A percentile compares a stretch with the other conserved stretches of the same genome.
Conservation (phyloP, 2,329 filamentous ascomycete genomes). For the Claviceps spartinae region DNA sequence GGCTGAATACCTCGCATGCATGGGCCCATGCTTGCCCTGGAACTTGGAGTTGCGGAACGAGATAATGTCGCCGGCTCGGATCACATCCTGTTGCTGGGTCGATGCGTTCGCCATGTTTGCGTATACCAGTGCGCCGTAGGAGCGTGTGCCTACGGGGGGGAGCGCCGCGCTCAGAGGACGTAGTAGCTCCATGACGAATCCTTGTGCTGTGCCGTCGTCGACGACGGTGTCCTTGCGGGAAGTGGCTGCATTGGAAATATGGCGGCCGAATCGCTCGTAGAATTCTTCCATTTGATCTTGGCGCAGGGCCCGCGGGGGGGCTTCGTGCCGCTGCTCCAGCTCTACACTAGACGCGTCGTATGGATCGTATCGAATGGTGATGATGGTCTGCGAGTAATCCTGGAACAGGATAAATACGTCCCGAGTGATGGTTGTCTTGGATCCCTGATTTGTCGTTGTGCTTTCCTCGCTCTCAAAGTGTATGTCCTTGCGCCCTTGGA, state of each 20-base stretch:
- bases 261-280: constrained; percentile 68
- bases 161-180: constrained; percentile 61
- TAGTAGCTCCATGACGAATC: constrained; percentile 67
- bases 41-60: constrained; percentile 87
- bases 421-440: constrained; percentile 60
- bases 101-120: constrained; percentile 90
- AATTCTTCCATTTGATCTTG: constrained; percentile 89
- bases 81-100: constrained; percentile 82
- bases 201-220: constrained; percentile 69
- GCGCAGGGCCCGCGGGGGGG: constrained; percentile 65
- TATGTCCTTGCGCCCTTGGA: constrained; percentile 74
- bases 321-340: constrained; percentile 76
- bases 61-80: constrained; percentile 83
- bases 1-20: constrained; percentile 84
- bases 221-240: constrained; percentile 68
- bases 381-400: constrained; percentile 89
- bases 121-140: constrained; percentile 87
- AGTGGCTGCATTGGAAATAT: constrained; percentile 56
- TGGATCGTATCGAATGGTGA: constrained; percentile 68
- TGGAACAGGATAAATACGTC: constrained; percentile 81
- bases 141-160: constrained; percentile 69
- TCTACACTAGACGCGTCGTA: constrained; percentile 58
- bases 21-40: constrained; percentile 85
- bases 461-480: constrained; percentile 72
- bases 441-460: constrained; percentile 52